Evolutionary conservation across 1,284 basidiomycete species (phyloP), one percentile per base, ranked within the genome.

Genomic region (Amylostereum areolatum): DNA sequence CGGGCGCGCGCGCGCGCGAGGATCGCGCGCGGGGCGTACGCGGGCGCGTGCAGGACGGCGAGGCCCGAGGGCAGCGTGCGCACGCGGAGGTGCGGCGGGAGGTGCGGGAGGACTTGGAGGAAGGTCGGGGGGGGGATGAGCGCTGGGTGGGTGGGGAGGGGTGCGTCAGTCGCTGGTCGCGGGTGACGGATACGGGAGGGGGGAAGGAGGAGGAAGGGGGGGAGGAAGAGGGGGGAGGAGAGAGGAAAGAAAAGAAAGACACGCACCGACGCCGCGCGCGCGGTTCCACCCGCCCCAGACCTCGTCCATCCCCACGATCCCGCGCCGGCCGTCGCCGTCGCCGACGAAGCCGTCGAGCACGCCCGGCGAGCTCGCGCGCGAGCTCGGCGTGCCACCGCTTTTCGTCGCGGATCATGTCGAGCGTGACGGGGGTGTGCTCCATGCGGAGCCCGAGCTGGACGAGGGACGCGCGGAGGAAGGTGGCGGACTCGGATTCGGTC

Each of bases 281-380:
- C 96, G 84, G 66, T 98, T 98, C 96, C 96, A 99, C 1, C 90
- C 80, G 40, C 93, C 93, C 96, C 96, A 99, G 0, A 93, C 88
- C 65, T 97, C 94, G 64, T 99, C 96, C 18, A 98, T 71, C 0
- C 87, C 90, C 25, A 97, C 76, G 12, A 98, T 78, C 0, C 91
- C 93, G 62, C 48, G 55, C 54, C 64, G 60, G 68, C 64, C 49
- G 59, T 61, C 34, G n/a, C n/a, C n/a, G n/a, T n/a, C n/a, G n/a
- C 53, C 53, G 36, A 62, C 57, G 43, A 52, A 52, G 43, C 83
- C 81, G 56, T 85, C 77, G 11, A 98, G 72, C 2, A 98, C 72
- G 1, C 76, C 70, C n/a, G 0, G 82, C 86, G 1, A 99, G 77
- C 71, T 99, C 96, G 32, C 77, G 76, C 8, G 92, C 92, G 6